A percentile compares a stretch with the other conserved stretches of the same genome.
These are phyloP conservation scores for Mycena rebaudengoi DNA, from an alignment of 768 basidiomycete species.

Conservation along the genomic window DNA sequence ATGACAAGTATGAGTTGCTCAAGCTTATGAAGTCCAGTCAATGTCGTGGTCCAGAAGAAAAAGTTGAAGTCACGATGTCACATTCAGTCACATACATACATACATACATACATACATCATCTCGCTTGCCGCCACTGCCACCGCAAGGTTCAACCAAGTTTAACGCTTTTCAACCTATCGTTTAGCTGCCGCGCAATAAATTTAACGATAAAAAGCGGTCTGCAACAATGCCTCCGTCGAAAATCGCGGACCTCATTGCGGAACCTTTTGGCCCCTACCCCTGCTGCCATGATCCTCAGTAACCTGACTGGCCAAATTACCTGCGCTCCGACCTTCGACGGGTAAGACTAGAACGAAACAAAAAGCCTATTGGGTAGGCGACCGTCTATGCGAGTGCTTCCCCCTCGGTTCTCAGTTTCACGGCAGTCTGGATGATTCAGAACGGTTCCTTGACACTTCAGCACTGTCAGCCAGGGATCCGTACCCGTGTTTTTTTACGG, in stretches of 20 bases:
- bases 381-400: not conserved
- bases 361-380: slow-evolving; percentile 8
- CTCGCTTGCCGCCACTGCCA: too few species aligned
- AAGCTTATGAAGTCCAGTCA: too few species aligned
- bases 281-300: not conserved
- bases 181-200: too few species aligned
- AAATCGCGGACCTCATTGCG: not conserved
- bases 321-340: slow-evolving; percentile 6
- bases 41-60: too few species aligned
- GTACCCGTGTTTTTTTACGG: slow-evolving; percentile 58
- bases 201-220: too few species aligned
- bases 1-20: too few species aligned
- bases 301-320: not conserved
- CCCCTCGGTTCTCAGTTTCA: not conserved
- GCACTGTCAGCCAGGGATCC: not conserved
- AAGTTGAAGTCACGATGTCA: too few species aligned
- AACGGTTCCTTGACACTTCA: slow-evolving; percentile 1
- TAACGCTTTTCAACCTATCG: too few species aligned
- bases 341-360: not conserved
- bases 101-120: too few species aligned
- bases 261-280: slow-evolving; percentile 19
- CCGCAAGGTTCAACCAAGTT: too few species aligned
- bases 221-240: too few species aligned
- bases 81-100: too few species aligned
- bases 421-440: slow-evolving; percentile 6